A percentile compares a stretch with the other conserved stretches of the same genome.
phyloP scores from a whole-genome alignment of 441 rosid genomes.

The Mallotus repandus region DNA sequence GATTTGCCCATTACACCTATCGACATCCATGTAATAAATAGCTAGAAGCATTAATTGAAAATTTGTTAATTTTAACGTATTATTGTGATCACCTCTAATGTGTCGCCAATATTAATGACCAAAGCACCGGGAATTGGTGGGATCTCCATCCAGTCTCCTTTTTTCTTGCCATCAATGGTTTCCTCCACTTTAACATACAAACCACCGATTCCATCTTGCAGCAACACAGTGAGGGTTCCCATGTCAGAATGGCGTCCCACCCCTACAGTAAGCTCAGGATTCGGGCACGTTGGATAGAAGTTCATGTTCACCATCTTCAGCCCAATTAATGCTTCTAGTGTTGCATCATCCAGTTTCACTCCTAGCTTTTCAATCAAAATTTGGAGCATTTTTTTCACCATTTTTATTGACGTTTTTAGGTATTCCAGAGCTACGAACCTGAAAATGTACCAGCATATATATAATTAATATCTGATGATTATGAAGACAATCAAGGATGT shows the following conservation, averaged over 20 bases:
- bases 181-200: slow-evolving; percentile 50
- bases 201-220: slow-evolving; percentile 66
- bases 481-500: too few species aligned
- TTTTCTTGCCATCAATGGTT: slow-evolving; percentile 17
- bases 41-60: too few species aligned
- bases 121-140: slow-evolving; percentile 49
- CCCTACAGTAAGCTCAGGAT: slow-evolving; percentile 58
- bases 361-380: slow-evolving; percentile 43
- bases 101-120: slow-evolving; percentile 57
- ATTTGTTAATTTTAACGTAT: too few species aligned
- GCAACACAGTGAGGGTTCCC: slow-evolving; percentile 45
- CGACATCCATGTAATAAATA: too few species aligned
- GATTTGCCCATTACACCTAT: too few species aligned
- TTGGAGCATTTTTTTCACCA: slow-evolving; percentile 42
- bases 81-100: slow-evolving; percentile 38
- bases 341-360: slow-evolving; percentile 37
- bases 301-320: slow-evolving; percentile 59
- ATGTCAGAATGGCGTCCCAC: slow-evolving; percentile 63
- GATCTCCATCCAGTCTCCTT: slow-evolving; percentile 51
- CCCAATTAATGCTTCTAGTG: slow-evolving; percentile 38
- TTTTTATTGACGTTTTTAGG: slow-evolving; percentile 37
- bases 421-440: slow-evolving; percentile 51
- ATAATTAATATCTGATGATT: too few species aligned
- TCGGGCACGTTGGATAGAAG: slow-evolving; percentile 59
- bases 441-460: not conserved